These are phyloP conservation scores for Tetrapisispora taiwanensis DNA, from an alignment of 805 yeast species.

Conservation along the genomic window DNA sequence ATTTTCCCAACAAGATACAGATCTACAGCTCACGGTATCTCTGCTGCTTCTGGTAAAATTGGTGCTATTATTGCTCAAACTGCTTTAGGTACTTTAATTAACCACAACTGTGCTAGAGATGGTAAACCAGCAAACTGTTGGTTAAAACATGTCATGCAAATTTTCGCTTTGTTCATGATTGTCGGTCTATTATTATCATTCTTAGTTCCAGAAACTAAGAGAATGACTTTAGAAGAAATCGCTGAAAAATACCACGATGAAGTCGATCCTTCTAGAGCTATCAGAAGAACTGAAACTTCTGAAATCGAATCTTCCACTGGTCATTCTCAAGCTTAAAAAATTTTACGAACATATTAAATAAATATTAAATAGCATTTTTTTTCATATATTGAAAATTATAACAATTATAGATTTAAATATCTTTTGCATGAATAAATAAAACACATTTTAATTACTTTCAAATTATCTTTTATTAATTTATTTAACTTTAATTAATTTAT, in stretches of 20 bases:
- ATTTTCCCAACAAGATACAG: conserved; percentile 90
- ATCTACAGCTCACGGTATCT: conserved; percentile 91
- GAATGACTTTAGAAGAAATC: conserved; percentile 81
- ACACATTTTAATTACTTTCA: no score
- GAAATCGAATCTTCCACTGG: background rate
- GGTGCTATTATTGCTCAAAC: conserved; percentile 92
- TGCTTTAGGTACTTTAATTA: conserved; percentile 70
- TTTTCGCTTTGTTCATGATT: conserved; percentile 86
- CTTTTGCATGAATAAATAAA: no score
- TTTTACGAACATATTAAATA: background rate
- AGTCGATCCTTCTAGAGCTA: conserved; percentile 7
- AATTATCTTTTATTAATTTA: no score
- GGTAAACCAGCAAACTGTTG: conserved; percentile 50
- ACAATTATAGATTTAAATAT: no score
- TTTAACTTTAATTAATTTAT: no score
- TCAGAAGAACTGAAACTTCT: background rate
- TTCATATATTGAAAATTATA: no score
- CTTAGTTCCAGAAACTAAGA: conserved; percentile 81
- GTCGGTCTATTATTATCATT: conserved; percentile 57
- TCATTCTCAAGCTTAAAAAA: no score
- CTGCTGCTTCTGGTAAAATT: conserved; percentile 85
- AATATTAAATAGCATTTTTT: no score
- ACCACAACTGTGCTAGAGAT: conserved; percentile 63
- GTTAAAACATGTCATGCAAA: conserved; percentile 89
- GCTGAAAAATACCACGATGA: conserved; percentile 78